These are phyloP conservation scores for Earliella scabrosa DNA, from an alignment of 1,284 basidiomycete genomes.

Conservation along the genomic window DNA sequence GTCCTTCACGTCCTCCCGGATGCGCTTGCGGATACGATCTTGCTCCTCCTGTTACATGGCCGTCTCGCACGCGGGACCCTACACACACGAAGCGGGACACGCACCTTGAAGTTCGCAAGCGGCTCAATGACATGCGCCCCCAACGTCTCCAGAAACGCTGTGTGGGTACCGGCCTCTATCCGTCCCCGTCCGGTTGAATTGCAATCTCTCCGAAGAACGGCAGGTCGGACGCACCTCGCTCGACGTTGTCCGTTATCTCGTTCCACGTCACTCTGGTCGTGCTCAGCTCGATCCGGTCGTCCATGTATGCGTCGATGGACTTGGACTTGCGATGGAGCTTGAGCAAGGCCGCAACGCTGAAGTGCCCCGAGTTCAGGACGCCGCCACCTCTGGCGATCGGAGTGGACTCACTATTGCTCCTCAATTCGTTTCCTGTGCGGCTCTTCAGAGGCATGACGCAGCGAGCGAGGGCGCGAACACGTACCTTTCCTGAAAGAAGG, in stretches of 20 bases:
- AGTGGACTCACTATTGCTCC: conserved; percentile 71
- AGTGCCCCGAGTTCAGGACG: not conserved
- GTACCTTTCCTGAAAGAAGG: conserved; percentile 86
- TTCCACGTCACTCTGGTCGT: conserved; percentile 73
- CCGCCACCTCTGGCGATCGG: not conserved
- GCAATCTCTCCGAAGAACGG: not conserved
- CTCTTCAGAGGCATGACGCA: conserved; percentile 14
- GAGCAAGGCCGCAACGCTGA: conserved; percentile 71
- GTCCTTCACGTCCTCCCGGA: conserved; percentile 86
- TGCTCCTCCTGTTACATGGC: conserved; percentile 70
- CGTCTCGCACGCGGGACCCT: conserved; percentile 2
- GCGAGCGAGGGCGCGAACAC: conserved; percentile 29
- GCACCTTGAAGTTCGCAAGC: conserved; percentile 69
- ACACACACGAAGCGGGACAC: conserved; percentile 12
- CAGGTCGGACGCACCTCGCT: conserved; percentile 63
- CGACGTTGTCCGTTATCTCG: conserved; percentile 84
- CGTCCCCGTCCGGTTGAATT: not conserved
- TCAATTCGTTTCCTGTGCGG: conserved; percentile 75
- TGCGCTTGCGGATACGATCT: conserved; percentile 85
- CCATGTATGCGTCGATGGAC: conserved; percentile 66
- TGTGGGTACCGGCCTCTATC: conserved; percentile 81
- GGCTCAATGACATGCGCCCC: conserved; percentile 74
- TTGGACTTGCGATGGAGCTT: conserved; percentile 74
- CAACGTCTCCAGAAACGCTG: conserved; percentile 75
- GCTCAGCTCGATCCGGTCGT: conserved; percentile 59